phyloP scores from a whole-genome alignment of 1,139 yeast genomes.

The Meyerozyma elateridarum region DNA sequence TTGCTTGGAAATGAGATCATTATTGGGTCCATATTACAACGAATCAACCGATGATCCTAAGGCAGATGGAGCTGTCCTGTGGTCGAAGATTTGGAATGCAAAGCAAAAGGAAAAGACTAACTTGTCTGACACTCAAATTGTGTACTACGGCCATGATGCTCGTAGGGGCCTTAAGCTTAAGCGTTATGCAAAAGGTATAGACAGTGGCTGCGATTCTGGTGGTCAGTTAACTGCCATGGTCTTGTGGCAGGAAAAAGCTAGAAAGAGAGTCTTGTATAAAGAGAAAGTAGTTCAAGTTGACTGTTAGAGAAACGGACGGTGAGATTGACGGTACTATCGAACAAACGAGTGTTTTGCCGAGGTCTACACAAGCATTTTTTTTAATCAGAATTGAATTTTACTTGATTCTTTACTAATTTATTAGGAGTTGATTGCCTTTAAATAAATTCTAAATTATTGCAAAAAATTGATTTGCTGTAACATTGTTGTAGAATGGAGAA shows the following conservation, averaged over 20 bases:
- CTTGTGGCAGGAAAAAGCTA: conserved; percentile 27
- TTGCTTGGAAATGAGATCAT: conserved; percentile 58
- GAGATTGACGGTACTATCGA: too few relatives aligned
- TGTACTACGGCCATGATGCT: conserved; percentile 90
- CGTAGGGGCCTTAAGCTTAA: conserved; percentile 64
- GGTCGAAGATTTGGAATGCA: conserved; percentile 63
- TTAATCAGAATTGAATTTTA: too few relatives aligned
- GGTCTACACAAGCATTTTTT: too few relatives aligned
- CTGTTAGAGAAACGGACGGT: too few relatives aligned
- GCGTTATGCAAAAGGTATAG: conserved; percentile 72
- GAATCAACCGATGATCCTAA: conserved; percentile 50
- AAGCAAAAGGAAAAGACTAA: conserved; percentile 33
- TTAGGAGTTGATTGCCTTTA: too few relatives aligned
- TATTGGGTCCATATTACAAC: conserved; percentile 53
- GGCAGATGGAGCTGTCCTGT: conserved; percentile 47
- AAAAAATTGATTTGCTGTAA: too few relatives aligned
- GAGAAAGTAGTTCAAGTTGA: conserved; percentile 23
- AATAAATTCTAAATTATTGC: too few relatives aligned
- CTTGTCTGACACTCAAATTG: conserved; percentile 37
- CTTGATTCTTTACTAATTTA: too few relatives aligned
- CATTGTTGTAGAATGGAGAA: too few relatives aligned
- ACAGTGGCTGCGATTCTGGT: conserved; percentile 79
- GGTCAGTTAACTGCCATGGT: conserved; percentile 64
- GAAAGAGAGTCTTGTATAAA: conserved; percentile 14
- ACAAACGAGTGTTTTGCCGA: too few relatives aligned